These are phyloP conservation scores for Phylloporus arenicola DNA, from an alignment of 768 basidiomycete species.

Conservation along the genomic window DNA sequence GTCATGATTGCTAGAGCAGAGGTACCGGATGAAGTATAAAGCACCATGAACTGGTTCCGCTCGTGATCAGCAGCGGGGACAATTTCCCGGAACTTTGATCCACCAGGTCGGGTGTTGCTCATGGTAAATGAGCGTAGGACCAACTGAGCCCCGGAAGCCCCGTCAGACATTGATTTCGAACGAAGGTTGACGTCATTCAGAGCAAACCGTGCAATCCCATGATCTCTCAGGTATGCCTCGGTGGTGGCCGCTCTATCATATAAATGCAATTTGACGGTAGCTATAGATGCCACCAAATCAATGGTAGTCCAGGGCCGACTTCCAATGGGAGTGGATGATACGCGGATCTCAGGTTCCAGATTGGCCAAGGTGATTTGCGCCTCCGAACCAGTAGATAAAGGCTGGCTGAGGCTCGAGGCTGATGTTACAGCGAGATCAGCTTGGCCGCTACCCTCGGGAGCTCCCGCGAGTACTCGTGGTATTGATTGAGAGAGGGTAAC, in stretches of 20 bases:
- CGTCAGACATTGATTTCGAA: conserved; percentile 76
- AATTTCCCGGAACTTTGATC: conserved; percentile 87
- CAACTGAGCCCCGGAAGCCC: conserved; percentile 82
- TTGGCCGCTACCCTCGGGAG: conserved; percentile 38
- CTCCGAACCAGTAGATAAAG: background rate
- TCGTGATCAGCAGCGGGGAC: conserved; percentile 87
- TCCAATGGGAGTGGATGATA: conserved; percentile 18
- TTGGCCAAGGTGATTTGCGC: conserved; percentile 11
- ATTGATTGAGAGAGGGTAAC: conserved; percentile 64
- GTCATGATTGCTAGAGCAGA: conserved; percentile 76
- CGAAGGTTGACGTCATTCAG: conserved; percentile 74
- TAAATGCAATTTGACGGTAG: conserved; percentile 75
- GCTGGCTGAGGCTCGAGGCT: conserved; percentile 2
- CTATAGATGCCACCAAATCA: conserved; percentile 68
- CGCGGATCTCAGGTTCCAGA: conserved; percentile 54
- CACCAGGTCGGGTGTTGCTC: conserved; percentile 78
- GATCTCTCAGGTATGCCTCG: conserved; percentile 56
- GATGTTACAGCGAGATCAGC: conserved; percentile 23
- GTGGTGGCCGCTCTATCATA: conserved; percentile 65
- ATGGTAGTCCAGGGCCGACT: conserved; percentile 54
- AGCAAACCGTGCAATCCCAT: conserved; percentile 82
- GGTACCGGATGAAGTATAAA: conserved; percentile 71
- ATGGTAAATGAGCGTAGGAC: conserved; percentile 89
- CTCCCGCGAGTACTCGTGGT: conserved; percentile 53
- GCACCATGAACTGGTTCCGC: conserved; percentile 88